Conservation (phyloP, 805 yeast genomes). For the Kodamaea kaohsiungensis region DNA sequence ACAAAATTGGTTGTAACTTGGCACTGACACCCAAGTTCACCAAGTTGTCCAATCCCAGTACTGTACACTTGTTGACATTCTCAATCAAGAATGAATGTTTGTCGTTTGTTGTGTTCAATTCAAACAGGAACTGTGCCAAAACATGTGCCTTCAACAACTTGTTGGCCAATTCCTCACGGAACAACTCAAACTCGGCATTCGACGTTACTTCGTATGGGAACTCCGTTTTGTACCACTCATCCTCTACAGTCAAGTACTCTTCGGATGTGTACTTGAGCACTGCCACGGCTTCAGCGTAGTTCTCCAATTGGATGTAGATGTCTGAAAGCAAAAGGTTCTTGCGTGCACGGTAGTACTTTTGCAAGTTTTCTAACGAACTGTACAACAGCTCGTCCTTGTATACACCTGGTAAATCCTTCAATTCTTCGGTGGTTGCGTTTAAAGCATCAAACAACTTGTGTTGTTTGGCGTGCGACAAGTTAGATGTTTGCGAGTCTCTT, state of each 20-base stretch:
- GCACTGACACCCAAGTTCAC: slow-evolving; percentile 21
- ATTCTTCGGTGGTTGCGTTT: slow-evolving; percentile 52
- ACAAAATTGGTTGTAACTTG: slow-evolving; percentile 58
- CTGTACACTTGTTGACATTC: slow-evolving; percentile 38
- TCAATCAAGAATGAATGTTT: slow-evolving; percentile 40
- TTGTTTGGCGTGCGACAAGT: slow-evolving; percentile 17
- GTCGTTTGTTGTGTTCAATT: slow-evolving; percentile 16
- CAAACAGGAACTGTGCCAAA: slow-evolving; percentile 47
- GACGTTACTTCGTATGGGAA: slow-evolving; percentile 46
- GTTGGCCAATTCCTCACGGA: slow-evolving; percentile 20
- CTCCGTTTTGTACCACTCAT: slow-evolving; percentile 31
- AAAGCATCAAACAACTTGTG: slow-evolving; percentile 54
- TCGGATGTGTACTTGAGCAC: slow-evolving; percentile 31
- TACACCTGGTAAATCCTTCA: slow-evolving; percentile 88
- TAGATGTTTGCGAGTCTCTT: slow-evolving; percentile 50
- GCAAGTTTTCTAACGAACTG: slow-evolving; percentile 52
- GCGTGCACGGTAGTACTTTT: slow-evolving; percentile 45
- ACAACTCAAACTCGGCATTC: slow-evolving; percentile 29
- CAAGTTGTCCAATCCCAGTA: slow-evolving; percentile 20
- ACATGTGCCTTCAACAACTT: slow-evolving; percentile 36
- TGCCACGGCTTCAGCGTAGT: slow-evolving; percentile 49
- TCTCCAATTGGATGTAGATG: slow-evolving; percentile 41
- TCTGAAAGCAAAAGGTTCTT: slow-evolving; percentile 48
- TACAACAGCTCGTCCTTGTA: slow-evolving; percentile 75
- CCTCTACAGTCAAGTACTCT: slow-evolving; percentile 15